Conservation (phyloP, 1,139 yeast species). For the Candida sanyaensis region DNA sequence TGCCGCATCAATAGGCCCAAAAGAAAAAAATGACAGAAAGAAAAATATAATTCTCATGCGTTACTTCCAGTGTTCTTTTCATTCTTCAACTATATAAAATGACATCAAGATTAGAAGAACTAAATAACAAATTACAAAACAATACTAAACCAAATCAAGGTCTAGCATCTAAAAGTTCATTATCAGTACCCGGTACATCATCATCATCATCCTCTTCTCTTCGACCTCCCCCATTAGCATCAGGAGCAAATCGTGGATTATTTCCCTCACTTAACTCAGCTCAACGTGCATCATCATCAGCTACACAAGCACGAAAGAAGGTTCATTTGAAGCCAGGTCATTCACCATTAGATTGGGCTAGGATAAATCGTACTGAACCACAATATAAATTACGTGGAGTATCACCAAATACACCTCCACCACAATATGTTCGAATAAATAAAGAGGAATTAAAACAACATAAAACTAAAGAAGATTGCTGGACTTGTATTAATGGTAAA, state of each 20-base stretch:
- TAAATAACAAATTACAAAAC: slow-evolving; percentile 8
- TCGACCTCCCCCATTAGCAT: slow-evolving; percentile 5
- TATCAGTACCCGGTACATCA: slow-evolving; percentile 1
- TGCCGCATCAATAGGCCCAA: too few relatives aligned
- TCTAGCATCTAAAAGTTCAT: slow-evolving; percentile 4
- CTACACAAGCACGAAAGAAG: slow-evolving; percentile 40
- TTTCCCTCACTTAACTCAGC: slow-evolving; percentile 45
- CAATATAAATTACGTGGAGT: slow-evolving; percentile 40
- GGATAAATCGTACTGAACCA: slow-evolving; percentile 39
- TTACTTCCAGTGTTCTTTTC: background rate
- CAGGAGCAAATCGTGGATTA: slow-evolving; percentile 13
- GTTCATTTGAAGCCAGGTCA: slow-evolving; percentile 75
- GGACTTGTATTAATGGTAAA: slow-evolving; percentile 82
- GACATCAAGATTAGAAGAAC: slow-evolving; percentile 11
- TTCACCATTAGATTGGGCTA: slow-evolving; percentile 88
- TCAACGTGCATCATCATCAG: slow-evolving; percentile 30
- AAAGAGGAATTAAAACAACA: slow-evolving; percentile 64
- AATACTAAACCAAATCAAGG: slow-evolving; percentile 3
- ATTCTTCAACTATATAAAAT: background rate
- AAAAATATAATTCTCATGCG: background rate
- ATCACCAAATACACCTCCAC: slow-evolving; percentile 41
- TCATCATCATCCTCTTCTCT: background rate
- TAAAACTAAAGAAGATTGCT: slow-evolving; percentile 62
- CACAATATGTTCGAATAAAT: slow-evolving; percentile 52
- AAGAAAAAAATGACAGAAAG: background rate